These are phyloP conservation scores for Malania oleifera DNA, from an alignment of 164 flowering plant species.

Conservation along the genomic window DNA sequence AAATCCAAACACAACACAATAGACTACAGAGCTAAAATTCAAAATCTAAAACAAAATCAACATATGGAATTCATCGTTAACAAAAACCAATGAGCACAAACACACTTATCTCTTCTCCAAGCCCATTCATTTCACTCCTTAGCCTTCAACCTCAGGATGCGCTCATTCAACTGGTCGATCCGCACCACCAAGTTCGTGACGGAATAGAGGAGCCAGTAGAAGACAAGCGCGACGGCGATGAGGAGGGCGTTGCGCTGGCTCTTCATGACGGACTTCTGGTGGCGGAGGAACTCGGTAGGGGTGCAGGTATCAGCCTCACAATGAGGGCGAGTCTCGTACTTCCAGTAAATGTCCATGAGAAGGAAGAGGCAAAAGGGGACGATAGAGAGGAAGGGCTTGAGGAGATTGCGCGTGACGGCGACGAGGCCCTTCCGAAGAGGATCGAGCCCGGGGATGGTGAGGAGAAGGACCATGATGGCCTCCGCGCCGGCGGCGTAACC, in stretches of 20 bases:
- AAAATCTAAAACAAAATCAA: too few species aligned
- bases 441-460: conserved; percentile 56
- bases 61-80: too few species aligned
- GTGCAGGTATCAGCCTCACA: conserved; percentile 49
- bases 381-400: conserved; percentile 61
- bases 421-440: conserved; percentile 48
- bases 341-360: conserved; percentile 70
- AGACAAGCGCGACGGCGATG: conserved; percentile 71
- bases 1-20: too few species aligned
- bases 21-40: too few species aligned
- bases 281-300: conserved; percentile 65
- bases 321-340: conserved; percentile 57
- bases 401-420: conserved; percentile 53
- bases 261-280: conserved; percentile 91
- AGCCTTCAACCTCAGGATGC: conserved; percentile 60
- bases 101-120: neutral
- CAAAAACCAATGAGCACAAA: neutral
- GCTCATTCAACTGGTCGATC: conserved; percentile 66
- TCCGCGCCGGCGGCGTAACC: conserved; percentile 69
- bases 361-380: conserved; percentile 63
- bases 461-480: conserved; percentile 56
- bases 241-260: conserved; percentile 86
- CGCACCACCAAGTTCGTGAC: conserved; percentile 64
- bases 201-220: conserved; percentile 85
- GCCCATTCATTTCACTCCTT: conserved; percentile 20